A percentile compares a stretch with the other conserved stretches of the same genome.
phyloP scores from a whole-genome alignment of 2,329 filamentous ascomycete species.

The Sporothrix dimorphospora region DNA sequence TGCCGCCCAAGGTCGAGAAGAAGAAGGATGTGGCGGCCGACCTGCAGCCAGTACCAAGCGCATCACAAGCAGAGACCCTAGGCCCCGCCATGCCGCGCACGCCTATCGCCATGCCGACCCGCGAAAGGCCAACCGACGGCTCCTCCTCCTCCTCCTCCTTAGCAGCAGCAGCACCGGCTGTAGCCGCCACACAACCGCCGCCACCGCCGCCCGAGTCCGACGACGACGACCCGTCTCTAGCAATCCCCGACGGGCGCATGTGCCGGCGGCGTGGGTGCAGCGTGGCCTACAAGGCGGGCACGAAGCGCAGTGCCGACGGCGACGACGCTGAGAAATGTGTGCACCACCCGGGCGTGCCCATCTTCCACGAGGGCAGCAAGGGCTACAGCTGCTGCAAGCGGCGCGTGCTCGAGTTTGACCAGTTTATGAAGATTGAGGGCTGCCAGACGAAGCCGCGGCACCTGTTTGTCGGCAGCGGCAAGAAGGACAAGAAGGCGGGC shows the following conservation, averaged over 20 bases:
- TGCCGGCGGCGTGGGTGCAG: slow-evolving; percentile 82
- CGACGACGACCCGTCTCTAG: slow-evolving; percentile 76
- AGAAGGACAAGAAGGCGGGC: slow-evolving; percentile 60
- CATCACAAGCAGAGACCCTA: slow-evolving; percentile 31
- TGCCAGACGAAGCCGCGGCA: slow-evolving; percentile 82
- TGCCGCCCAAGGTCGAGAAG: slow-evolving; percentile 64
- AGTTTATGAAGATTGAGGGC: slow-evolving; percentile 94
- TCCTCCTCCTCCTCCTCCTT: background rate
- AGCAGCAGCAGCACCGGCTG: background rate
- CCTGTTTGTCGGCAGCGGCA: slow-evolving; percentile 79
- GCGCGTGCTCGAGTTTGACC: slow-evolving; percentile 92
- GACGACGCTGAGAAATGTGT: slow-evolving; percentile 77
- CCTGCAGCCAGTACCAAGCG: slow-evolving; percentile 55
- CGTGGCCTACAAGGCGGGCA: slow-evolving; percentile 63
- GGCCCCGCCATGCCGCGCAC: slow-evolving; percentile 44
- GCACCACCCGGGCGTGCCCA: slow-evolving; percentile 84
- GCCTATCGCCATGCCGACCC: slow-evolving; percentile 49
- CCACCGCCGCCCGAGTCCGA: slow-evolving; percentile 75
- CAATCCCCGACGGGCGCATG: slow-evolving; percentile 71
- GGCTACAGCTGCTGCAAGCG: slow-evolving; percentile 97
- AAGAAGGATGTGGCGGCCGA: slow-evolving; percentile 56
- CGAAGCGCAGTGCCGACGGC: slow-evolving; percentile 40
- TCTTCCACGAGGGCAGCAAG: slow-evolving; percentile 98
- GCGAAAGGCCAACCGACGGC: slow-evolving; percentile 32
- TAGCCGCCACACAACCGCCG: slow-evolving; percentile 48